Conservation (phyloP, 108 stramenopile species). For the Conticribra weissflogii region DNA sequence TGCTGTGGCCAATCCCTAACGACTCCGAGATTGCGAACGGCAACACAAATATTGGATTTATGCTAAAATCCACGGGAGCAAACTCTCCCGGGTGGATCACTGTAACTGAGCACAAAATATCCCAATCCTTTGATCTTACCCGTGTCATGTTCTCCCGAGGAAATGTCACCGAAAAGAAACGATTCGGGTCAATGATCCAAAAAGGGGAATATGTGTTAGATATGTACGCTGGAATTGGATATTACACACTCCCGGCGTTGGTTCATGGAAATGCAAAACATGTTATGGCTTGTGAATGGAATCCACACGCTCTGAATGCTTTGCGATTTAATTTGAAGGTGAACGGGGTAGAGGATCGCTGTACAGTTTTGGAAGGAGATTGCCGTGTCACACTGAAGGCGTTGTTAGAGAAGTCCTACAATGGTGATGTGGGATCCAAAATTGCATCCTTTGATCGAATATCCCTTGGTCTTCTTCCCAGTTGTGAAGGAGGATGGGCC, state of each 20-base stretch:
- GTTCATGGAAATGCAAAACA: conserved; percentile 70
- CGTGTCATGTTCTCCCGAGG: conserved; percentile 95
- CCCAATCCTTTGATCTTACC: conserved; percentile 90
- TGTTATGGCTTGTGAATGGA: conserved; percentile 94
- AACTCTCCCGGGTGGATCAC: conserved; percentile 83
- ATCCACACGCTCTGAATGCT: conserved; percentile 77
- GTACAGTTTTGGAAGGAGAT: conserved; percentile 80
- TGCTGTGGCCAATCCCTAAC: conserved; percentile 62
- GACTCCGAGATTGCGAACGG: conserved; percentile 2
- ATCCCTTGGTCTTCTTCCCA: conserved; percentile 92
- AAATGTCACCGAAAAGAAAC: conserved; percentile 92
- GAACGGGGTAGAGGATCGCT: conserved; percentile 75
- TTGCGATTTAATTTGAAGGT: conserved; percentile 77
- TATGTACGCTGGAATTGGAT: conserved; percentile 97
- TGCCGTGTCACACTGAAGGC: conserved; percentile 53
- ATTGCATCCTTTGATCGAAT: conserved; percentile 81
- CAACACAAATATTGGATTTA: conserved; percentile 32
- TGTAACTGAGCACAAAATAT: conserved; percentile 92
- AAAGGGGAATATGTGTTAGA: conserved; percentile 84
- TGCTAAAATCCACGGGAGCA: conserved; percentile 43
- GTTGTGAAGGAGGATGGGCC: conserved; percentile 89
- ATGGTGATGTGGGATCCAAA: conserved; percentile 12
- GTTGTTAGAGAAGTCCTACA: background rate
- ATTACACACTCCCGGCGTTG: conserved; percentile 92
- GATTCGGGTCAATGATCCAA: conserved; percentile 78